These are phyloP conservation scores for Ramularia endophylla DNA, from an alignment of 2,329 filamentous ascomycete genomes.

Conservation along the genomic window DNA sequence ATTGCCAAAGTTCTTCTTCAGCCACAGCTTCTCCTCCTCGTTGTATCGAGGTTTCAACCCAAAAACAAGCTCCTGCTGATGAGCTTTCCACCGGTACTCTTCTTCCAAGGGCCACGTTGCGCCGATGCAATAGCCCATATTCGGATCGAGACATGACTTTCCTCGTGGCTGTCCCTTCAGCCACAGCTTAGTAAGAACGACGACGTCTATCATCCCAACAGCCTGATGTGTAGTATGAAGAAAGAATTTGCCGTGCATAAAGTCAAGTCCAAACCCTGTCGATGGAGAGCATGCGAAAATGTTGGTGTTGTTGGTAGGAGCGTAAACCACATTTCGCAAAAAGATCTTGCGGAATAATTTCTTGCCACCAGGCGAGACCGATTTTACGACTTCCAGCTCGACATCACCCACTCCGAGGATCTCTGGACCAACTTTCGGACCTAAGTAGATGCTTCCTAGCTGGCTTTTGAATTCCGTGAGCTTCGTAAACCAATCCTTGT, in stretches of 20 bases:
- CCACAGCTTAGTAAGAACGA: not conserved
- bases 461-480: slow-evolving; percentile 1
- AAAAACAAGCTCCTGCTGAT: too few relatives aligned
- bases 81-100: not conserved
- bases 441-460: not conserved
- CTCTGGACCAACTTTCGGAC: too few relatives aligned
- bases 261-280: not conserved
- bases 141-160: not conserved
- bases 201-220: not conserved
- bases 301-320: slow-evolving; percentile 10
- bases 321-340: slow-evolving; percentile 14
- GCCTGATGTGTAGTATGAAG: not conserved
- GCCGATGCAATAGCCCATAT: not conserved
- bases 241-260: not conserved
- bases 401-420: slow-evolving; percentile 8
- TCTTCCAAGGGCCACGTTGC: slow-evolving; percentile 1
- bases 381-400: slow-evolving; percentile 8
- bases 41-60: slow-evolving; percentile 4
- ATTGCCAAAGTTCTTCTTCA: slow-evolving; percentile 29
- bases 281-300: not conserved
- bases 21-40: slow-evolving; percentile 29
- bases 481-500: slow-evolving; percentile 18
- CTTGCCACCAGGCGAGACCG: not conserved
- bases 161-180: not conserved
- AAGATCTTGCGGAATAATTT: slow-evolving; percentile 1